Conservation (phyloP, 2,329 filamentous ascomycete species). For the Ophiostoma quercus region DNA sequence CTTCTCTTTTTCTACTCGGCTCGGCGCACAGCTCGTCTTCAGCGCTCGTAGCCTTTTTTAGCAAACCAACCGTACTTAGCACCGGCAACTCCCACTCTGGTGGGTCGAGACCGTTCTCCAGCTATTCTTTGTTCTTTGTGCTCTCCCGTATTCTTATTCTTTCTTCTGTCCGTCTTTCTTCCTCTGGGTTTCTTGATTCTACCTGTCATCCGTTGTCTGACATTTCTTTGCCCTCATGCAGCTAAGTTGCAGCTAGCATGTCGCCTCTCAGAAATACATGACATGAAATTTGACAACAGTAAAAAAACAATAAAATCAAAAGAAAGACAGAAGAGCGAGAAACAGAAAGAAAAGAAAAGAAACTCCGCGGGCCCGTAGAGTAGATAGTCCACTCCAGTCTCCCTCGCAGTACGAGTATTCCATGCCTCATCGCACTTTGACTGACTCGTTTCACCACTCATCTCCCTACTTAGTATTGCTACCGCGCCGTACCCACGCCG, state of each 20-base stretch:
- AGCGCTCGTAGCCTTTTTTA: not conserved
- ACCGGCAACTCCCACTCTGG: constrained; percentile 3
- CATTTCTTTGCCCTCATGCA: not conserved
- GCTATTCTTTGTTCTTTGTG: not conserved
- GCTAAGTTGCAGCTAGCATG: not conserved
- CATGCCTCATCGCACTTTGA: not conserved
- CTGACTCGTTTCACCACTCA: not conserved
- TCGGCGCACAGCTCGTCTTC: not conserved
- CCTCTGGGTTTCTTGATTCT: too few relatives aligned
- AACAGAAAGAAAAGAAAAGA: not conserved
- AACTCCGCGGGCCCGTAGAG: not conserved
- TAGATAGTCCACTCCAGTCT: not conserved
- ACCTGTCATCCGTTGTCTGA: not conserved
- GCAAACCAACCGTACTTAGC: not conserved
- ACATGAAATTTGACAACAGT: not conserved
- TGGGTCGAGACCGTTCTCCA: constrained; percentile 4
- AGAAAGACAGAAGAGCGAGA: not conserved
- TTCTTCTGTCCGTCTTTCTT: not conserved
- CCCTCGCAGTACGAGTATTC: not conserved
- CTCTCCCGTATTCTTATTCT: not conserved
- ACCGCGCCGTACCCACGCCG: not conserved
- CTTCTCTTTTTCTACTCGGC: not conserved
- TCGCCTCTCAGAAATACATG: not conserved
- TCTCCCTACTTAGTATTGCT: not conserved
- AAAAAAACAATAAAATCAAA: not conserved